phyloP scores from a whole-genome alignment of 192 early-diverging fungal genomes.

The Gryganskiella cystojenkinii region DNA sequence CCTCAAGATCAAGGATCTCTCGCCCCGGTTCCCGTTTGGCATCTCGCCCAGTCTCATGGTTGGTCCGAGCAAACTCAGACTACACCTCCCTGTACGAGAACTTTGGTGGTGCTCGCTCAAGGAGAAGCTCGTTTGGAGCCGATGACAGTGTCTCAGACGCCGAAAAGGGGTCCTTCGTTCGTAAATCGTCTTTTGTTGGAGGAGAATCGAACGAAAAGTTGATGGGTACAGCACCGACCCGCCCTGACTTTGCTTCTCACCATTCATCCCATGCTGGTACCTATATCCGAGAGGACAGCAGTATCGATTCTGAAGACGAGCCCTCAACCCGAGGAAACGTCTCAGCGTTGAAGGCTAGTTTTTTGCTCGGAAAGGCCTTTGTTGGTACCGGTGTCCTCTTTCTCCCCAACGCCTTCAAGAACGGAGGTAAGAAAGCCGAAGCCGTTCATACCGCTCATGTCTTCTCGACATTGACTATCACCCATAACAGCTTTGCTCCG shows the following conservation, averaged over 20 bases:
- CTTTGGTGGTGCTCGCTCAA: slow-evolving; percentile 30
- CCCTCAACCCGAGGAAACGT: slow-evolving; percentile 34
- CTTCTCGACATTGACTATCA: slow-evolving; percentile 57
- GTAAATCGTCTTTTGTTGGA: slow-evolving; percentile 4
- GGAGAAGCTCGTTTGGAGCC: slow-evolving; percentile 16
- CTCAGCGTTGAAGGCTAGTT: slow-evolving; percentile 33
- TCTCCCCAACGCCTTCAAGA: slow-evolving; percentile 75
- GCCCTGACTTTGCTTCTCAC: neutral
- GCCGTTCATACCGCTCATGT: neutral
- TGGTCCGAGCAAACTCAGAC: slow-evolving; percentile 35
- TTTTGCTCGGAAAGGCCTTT: slow-evolving; percentile 74
- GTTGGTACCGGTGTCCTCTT: slow-evolving; percentile 82
- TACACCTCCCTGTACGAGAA: slow-evolving; percentile 40
- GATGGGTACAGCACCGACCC: neutral
- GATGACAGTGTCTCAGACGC: slow-evolving; percentile 1
- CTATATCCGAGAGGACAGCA: slow-evolving; percentile 17
- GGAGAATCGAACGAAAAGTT: slow-evolving; percentile 3
- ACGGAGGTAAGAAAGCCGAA: slow-evolving; percentile 18
- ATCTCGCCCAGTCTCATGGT: slow-evolving; percentile 37
- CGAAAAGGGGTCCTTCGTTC: slow-evolving; percentile 24
- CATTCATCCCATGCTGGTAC: neutral
- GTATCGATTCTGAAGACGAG: neutral
- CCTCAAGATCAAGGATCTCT: slow-evolving; percentile 9
- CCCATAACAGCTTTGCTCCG: neutral
- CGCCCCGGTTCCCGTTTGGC: slow-evolving; percentile 20